Conservation (phyloP, 176 grass and related monocot genomes). For the Microstegium vimineum region DNA sequence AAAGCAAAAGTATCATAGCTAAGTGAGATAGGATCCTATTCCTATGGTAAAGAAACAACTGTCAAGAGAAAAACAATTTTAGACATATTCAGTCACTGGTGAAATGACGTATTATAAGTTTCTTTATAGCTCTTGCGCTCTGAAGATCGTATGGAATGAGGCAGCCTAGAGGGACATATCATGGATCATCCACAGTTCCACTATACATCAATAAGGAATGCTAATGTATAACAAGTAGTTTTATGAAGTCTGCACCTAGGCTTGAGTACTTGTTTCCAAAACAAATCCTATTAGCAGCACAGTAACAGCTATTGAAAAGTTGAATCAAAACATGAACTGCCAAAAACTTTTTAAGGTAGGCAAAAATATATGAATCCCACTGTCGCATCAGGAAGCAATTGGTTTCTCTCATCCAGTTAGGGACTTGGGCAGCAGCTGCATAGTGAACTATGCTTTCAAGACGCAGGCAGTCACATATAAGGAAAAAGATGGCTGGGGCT, state of each 20-base stretch:
- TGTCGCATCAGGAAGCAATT: not conserved
- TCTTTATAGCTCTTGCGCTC: not conserved
- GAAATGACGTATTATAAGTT: not conserved
- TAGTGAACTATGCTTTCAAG: not conserved
- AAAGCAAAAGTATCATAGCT: conserved; percentile 11
- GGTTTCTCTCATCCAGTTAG: not conserved
- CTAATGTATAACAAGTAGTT: not conserved
- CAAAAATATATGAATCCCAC: not conserved
- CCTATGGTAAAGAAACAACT: conserved; percentile 4
- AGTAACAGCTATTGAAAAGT: not conserved
- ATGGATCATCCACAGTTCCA: not conserved
- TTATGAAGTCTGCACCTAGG: not conserved
- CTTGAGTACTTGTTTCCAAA: not conserved
- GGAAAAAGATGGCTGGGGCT: not conserved
- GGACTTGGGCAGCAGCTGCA: not conserved
- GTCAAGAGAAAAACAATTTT: not conserved
- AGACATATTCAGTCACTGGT: not conserved
- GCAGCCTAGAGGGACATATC: not conserved
- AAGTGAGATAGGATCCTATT: conserved; percentile 27
- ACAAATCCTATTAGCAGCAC: not conserved
- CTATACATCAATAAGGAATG: conserved; percentile 3
- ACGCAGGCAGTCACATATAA: not conserved
- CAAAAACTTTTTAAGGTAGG: not conserved
- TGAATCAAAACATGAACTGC: not conserved
- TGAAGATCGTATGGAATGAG: not conserved